Percentiles rank a stretch among this genome's conserved stretches.
phyloP scores from a whole-genome alignment of 1,284 basidiomycete species.

The Rhizoctonia solani region DNA sequence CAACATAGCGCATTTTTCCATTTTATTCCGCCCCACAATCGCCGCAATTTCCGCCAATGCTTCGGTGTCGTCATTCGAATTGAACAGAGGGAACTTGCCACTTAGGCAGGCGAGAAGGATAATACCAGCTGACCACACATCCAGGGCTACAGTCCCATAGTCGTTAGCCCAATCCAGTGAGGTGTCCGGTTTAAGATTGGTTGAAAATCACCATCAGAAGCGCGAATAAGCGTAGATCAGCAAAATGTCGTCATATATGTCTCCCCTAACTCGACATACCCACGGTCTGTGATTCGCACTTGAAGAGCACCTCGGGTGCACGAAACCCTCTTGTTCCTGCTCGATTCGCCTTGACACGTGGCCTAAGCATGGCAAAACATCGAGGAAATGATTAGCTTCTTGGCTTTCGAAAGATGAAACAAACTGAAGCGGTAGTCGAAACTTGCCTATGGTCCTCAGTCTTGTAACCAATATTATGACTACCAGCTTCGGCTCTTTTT shows the following conservation, averaged over 20 bases:
- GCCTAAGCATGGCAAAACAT: conserved; percentile 53
- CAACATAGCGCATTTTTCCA: conserved; percentile 85
- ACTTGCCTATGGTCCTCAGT: conserved; percentile 65
- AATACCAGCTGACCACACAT: conserved; percentile 94
- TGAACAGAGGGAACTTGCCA: conserved; percentile 92
- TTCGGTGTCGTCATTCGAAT: conserved; percentile 93
- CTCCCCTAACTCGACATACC: conserved; percentile 55
- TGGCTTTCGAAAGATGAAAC: not conserved
- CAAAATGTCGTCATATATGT: not conserved
- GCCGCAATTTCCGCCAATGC: conserved; percentile 93
- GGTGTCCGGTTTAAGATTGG: too few species aligned
- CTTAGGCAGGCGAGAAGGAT: conserved; percentile 93
- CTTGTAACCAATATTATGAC: conserved; percentile 74
- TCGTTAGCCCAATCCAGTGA: conserved; percentile 12
- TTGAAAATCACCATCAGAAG: too few species aligned
- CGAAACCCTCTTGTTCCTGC: conserved; percentile 97
- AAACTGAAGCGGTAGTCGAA: conserved; percentile 1
- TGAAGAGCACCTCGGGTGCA: conserved; percentile 94
- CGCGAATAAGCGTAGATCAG: conserved; percentile 18
- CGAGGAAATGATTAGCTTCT: not conserved
- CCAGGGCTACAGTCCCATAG: conserved; percentile 91
- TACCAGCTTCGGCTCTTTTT: conserved; percentile 52
- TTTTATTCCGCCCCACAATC: conserved; percentile 80
- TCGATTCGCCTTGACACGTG: conserved; percentile 90
- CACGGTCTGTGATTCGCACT: conserved; percentile 92